phyloP scores from a whole-genome alignment of 2,329 filamentous ascomycete species.

The Ustulina deusta region DNA sequence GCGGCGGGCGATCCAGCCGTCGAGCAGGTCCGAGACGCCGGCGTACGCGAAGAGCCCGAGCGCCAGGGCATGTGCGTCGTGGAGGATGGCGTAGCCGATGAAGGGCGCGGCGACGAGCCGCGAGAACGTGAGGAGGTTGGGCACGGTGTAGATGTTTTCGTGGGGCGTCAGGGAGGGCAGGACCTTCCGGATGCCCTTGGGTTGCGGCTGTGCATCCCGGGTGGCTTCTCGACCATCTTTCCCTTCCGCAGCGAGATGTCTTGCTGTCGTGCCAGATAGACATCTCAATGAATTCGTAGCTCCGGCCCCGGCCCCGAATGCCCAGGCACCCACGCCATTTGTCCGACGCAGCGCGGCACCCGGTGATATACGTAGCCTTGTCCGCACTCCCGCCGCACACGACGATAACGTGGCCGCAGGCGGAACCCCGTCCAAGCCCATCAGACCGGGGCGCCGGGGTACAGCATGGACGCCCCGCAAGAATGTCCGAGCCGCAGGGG shows the following conservation, averaged over 20 bases:
- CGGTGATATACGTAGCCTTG: neutral
- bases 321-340: neutral
- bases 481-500: conserved; percentile 16
- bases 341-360: neutral
- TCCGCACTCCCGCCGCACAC: neutral
- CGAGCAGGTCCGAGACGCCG: conserved; percentile 88
- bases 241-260: neutral
- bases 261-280: conserved; percentile 21
- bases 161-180: conserved; percentile 60
- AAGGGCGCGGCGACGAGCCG: conserved; percentile 85
- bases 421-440: neutral
- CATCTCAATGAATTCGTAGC: conserved; percentile 3
- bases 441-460: neutral
- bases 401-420: neutral
- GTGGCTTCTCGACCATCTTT: conserved; percentile 3
- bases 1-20: conserved; percentile 90
- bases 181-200: conserved; percentile 46
- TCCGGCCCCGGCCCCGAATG: no score
- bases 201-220: neutral
- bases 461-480: conserved; percentile 14
- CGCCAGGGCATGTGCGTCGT: conserved; percentile 82
- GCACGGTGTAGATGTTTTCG: conserved; percentile 97
- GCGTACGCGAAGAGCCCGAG: conserved; percentile 92
- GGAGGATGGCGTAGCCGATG: conserved; percentile 88
- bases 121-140: conserved; percentile 90